Evolutionary conservation across 2,329 filamentous ascomycete genomes (phyloP).

Genomic region (Trichoderma hamatum): DNA sequence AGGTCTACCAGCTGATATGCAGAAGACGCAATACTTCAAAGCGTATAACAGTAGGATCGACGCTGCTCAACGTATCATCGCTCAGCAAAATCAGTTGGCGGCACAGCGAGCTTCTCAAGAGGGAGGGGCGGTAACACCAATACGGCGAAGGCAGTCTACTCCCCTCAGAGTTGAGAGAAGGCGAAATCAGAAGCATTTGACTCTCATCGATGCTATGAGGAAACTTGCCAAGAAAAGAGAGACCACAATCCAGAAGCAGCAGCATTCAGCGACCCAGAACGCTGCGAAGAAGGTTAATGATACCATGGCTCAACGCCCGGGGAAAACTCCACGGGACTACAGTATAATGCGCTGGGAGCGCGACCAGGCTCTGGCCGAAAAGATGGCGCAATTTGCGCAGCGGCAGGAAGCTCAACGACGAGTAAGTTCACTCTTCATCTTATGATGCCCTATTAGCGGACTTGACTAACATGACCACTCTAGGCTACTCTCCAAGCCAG

Average conservation of each 20-base stretch:
- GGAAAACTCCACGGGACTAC: slow-evolving; percentile 86
- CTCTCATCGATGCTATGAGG: slow-evolving; percentile 90
- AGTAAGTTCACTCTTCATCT: slow-evolving; percentile 46
- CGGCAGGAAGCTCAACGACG: slow-evolving; percentile 63
- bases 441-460: slow-evolving; percentile 24
- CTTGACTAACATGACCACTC: slow-evolving; percentile 32
- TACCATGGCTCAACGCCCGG: slow-evolving; percentile 52
- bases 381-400: slow-evolving; percentile 57
- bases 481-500: slow-evolving; percentile 52
- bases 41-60: slow-evolving; percentile 65
- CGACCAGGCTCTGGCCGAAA: slow-evolving; percentile 68
- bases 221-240: slow-evolving; percentile 96
- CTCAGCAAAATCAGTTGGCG: slow-evolving; percentile 56
- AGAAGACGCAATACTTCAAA: slow-evolving; percentile 94
- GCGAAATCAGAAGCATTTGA: slow-evolving; percentile 82
- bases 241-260: slow-evolving; percentile 80
- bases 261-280: slow-evolving; percentile 76
- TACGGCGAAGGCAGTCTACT: slow-evolving; percentile 70
- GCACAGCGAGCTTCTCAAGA: slow-evolving; percentile 54
- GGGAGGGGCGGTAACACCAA: slow-evolving; percentile 42
- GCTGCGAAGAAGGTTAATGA: slow-evolving; percentile 84
- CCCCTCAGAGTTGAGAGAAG: slow-evolving; percentile 85
- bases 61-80: slow-evolving; percentile 58
- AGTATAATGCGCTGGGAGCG: slow-evolving; percentile 86
- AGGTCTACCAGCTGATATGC: slow-evolving; percentile 88